Conservation (phyloP, 805 yeast species). For the Saccharomycopsis fodiens region DNA sequence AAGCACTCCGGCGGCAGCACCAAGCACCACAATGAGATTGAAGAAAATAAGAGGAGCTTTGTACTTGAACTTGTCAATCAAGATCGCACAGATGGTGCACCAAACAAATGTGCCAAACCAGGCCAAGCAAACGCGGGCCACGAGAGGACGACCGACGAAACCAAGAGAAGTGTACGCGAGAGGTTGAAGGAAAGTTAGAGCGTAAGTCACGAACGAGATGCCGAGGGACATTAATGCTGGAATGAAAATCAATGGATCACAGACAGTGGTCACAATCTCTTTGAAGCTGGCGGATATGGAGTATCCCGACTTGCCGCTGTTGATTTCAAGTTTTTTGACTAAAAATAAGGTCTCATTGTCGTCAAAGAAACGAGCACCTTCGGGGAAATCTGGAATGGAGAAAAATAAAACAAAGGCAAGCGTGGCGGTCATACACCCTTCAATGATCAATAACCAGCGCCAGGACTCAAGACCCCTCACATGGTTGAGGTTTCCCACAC, state of each 20-base stretch:
- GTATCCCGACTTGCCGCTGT: not conserved
- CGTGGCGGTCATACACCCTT: slow-evolving; percentile 3
- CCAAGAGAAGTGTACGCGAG: slow-evolving; percentile 37
- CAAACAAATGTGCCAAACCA: slow-evolving; percentile 58
- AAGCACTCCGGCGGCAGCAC: not conserved
- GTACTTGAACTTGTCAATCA: not conserved
- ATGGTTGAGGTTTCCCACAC: slow-evolving; percentile 35
- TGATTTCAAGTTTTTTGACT: slow-evolving; percentile 45
- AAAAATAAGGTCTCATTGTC: slow-evolving; percentile 45
- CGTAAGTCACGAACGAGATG: slow-evolving; percentile 59
- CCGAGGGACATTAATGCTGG: slow-evolving; percentile 51
- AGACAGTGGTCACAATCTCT: slow-evolving; percentile 42
- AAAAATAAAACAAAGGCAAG: slow-evolving; percentile 4
- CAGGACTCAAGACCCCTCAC: slow-evolving; percentile 15
- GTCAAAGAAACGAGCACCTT: slow-evolving; percentile 28
- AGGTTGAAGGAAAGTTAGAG: slow-evolving; percentile 65
- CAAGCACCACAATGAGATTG: not conserved
- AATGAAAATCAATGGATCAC: slow-evolving; percentile 49
- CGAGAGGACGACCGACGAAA: not conserved
- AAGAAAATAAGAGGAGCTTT: not conserved
- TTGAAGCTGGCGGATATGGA: slow-evolving; percentile 18
- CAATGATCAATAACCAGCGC: slow-evolving; percentile 10
- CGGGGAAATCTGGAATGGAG: slow-evolving; percentile 10
- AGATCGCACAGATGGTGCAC: not conserved
- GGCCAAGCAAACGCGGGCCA: slow-evolving; percentile 18